Base-by-base conservation (phyloP, 805 yeast genomes). In the Nakazawaea ambrosiae region DNA sequence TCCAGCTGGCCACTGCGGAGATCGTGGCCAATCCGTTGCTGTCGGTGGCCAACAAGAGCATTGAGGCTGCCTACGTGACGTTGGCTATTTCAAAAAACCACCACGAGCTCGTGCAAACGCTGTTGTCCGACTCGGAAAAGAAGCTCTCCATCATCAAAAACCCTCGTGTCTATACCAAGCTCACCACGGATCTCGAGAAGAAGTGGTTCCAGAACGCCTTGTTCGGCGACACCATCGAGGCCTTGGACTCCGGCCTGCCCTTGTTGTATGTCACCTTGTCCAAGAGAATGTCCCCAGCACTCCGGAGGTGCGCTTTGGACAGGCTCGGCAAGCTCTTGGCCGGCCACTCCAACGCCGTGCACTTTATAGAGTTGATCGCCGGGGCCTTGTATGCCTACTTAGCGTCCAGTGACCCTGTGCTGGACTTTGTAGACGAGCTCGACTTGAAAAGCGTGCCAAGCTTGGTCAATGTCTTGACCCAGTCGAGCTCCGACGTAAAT, bases 1-100 rank as follows among this genome's bases (percentile, higher is more conserved):
- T 28, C 20, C 7, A 6, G 12, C 9, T 6, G 5, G 20, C 10
- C 10, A 54, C 68, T 15, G 57, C 60, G 1, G 81, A 74, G 29
- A 68, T 75, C 30, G 51, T 61, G 27, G 48, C 61, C 12, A 61
- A 77, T 25, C 85, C 88, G 16, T 58, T 73, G 27, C 68, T 77
- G 14, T 63, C 75, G 20, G 63, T 74, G 11, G 58, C 75, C 30
- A 70, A 65, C 53, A 69, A 74, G 53, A 61, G 72, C 8, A 67
- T 79, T 14, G 56, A 69, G 2, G 69, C 74, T 34, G 76, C 79
- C 3, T 78, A 73, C 50, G 78, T 78, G 2, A 56, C 70, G 2
- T 45, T 64, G 42, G 43, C 48, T 42, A 27, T 52, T 47, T 65
- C 35, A 33, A 43, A 5, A 64, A 59, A 20, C 57, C 70, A 1